phyloP scores from a whole-genome alignment of 371 early-diverging fungal genomes.

The Chytridium lagenaria region DNA sequence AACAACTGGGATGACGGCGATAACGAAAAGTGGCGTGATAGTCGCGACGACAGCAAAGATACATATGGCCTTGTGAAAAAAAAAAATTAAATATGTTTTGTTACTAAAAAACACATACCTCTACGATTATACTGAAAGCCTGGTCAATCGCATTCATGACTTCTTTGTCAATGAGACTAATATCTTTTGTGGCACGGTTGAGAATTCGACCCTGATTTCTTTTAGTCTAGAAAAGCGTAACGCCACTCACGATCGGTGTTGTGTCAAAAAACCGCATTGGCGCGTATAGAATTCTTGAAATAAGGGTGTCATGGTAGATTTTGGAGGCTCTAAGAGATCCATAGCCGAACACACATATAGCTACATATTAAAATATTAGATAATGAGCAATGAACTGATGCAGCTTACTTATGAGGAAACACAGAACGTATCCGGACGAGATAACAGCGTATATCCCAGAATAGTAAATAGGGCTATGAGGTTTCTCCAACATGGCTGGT shows the following conservation, averaged over 20 bases:
- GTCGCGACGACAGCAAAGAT: conserved; percentile 40
- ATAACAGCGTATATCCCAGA: too few relatives aligned
- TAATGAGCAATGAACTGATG: too few relatives aligned
- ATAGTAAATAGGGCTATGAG: too few relatives aligned
- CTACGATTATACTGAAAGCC: too few relatives aligned
- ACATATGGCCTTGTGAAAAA: not conserved
- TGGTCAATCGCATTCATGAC: not conserved
- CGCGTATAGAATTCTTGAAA: conserved; percentile 44
- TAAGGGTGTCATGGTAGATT: conserved; percentile 42
- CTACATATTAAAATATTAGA: too few relatives aligned
- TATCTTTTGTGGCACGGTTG: conserved; percentile 72
- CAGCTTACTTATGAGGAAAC: too few relatives aligned
- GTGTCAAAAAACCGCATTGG: conserved; percentile 75
- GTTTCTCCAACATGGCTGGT: too few relatives aligned
- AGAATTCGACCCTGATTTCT: conserved; percentile 66
- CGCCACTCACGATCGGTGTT: conserved; percentile 71
- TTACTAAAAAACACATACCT: too few relatives aligned
- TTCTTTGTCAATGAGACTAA: conserved; percentile 32
- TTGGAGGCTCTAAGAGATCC: conserved; percentile 48
- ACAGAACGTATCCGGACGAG: too few relatives aligned
- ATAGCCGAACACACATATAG: conserved; percentile 1
- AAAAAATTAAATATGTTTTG: too few relatives aligned
- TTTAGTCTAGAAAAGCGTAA: conserved; percentile 71
- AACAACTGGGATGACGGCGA: conserved; percentile 39
- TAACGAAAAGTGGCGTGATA: conserved; percentile 63